Evolutionary conservation across 75 land plant genomes (phyloP).

Genomic region (Pseudotsuga menziesii): DNA sequence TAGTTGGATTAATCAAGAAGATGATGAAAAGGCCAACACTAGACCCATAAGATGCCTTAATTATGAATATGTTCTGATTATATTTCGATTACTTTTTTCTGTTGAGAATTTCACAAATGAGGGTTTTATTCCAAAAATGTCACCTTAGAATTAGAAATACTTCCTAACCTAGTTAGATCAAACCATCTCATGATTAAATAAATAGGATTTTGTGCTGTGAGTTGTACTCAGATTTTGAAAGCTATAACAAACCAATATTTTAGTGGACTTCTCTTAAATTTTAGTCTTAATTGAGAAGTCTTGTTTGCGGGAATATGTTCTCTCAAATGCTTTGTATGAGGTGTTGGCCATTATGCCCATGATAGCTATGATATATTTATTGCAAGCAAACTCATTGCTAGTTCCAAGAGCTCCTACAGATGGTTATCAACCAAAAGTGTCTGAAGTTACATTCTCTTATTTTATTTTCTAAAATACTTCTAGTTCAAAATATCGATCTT

Average conservation of each 20-base stretch:
- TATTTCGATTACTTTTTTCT: background rate
- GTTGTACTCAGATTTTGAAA: background rate
- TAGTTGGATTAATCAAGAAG: slow-evolving; percentile 61
- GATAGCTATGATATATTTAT: slow-evolving; percentile 57
- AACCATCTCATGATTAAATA: background rate
- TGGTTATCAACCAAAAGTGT: slow-evolving; percentile 23
- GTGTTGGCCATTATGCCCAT: slow-evolving; percentile 62
- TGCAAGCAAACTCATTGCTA: slow-evolving; percentile 57
- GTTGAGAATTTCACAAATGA: background rate
- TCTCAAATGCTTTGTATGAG: slow-evolving; percentile 76
- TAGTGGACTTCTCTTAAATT: background rate
- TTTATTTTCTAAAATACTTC: background rate
- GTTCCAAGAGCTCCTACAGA: slow-evolving; percentile 44
- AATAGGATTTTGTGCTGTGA: background rate
- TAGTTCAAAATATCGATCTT: background rate
- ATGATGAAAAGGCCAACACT: slow-evolving; percentile 35
- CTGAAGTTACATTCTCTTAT: slow-evolving; percentile 27
- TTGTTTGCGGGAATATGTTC: slow-evolving; percentile 42
- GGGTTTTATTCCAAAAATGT: too few relatives aligned
- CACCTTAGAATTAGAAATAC: background rate
- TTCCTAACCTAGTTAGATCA: background rate
- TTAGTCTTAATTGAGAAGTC: slow-evolving; percentile 8
- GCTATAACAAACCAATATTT: background rate
- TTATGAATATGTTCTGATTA: background rate
- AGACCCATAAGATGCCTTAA: background rate